Base-by-base conservation (phyloP, 2,329 filamentous ascomycete genomes). In the Cordyceps javanica region DNA sequence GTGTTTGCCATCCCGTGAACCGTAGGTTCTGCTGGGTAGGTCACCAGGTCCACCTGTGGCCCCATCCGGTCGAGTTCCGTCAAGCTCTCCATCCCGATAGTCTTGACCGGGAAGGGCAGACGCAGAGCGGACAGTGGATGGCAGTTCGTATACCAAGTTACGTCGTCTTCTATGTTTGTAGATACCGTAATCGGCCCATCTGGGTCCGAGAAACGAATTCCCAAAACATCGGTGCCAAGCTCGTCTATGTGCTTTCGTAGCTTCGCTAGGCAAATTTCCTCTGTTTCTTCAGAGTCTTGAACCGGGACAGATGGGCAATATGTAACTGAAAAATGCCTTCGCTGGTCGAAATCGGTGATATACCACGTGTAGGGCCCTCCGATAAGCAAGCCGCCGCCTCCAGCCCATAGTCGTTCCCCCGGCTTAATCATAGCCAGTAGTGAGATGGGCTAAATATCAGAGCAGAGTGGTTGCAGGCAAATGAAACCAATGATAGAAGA, bases 41-140 rank as follows among this genome's bases (percentile, higher is more conserved):
- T 38, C 16, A 68, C 65, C 51, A 70, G 61, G 25, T 71, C 70
- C 0, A 51, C 63, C n/a, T 68, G 60, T 2, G 67, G 65, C 1
- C 61, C 63, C 42, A 71, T 54, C 26, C 68, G 64, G 4, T 70
- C 60, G 0, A 70, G 55, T 48, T 71, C 66, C 36, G 64, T 59
- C 16, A 71, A 62, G 49, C 64, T 58, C 4, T 62, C 56, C 5
- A 65, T 61, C 5, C 48, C 61, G 1, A 69, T 28, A 0, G 58
- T 67, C 51, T 61, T 26, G 13, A 68, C 50, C 3, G 61, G 58
- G 11, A 58, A 57, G 9, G 66, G 69, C 46, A 57, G 55, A n/a
- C n/a, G 16, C 23, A 57, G 36, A 13, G 13, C 55, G 9, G 55
- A 44, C 14, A 34, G 13, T 11, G 16, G 46, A n/a, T 57, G n/a